Conservation (phyloP, 1,139 yeast genomes). For the Yamadazyma kanchanaburiensis region DNA sequence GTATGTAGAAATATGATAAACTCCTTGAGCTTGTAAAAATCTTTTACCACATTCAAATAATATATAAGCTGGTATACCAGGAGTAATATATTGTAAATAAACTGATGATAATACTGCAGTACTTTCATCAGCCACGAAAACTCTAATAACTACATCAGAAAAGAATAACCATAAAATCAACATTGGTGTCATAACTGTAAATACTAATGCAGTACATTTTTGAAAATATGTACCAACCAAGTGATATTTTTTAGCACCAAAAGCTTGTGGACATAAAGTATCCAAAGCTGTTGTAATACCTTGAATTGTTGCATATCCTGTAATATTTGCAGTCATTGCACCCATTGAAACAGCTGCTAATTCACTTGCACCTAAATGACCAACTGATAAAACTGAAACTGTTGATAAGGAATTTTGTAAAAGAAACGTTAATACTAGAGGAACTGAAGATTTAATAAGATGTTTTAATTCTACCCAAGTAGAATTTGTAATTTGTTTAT, state of each 20-base stretch:
- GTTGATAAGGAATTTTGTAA: slow-evolving; percentile 56
- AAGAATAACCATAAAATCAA: slow-evolving; percentile 48
- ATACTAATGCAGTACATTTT: slow-evolving; percentile 52
- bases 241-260: slow-evolving; percentile 52
- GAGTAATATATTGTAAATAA: slow-evolving; percentile 47
- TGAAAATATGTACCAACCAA: slow-evolving; percentile 54
- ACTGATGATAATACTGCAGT: slow-evolving; percentile 52
- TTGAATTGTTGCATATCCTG: slow-evolving; percentile 57
- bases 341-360: slow-evolving; percentile 62
- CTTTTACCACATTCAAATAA: slow-evolving; percentile 53
- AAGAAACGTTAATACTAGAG: slow-evolving; percentile 51
- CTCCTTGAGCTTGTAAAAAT: slow-evolving; percentile 52
- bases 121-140: slow-evolving; percentile 41
- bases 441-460: slow-evolving; percentile 43
- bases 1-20: slow-evolving; percentile 50
- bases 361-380: slow-evolving; percentile 56
- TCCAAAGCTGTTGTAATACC: slow-evolving; percentile 59
- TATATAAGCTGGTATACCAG: slow-evolving; percentile 57
- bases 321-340: slow-evolving; percentile 59
- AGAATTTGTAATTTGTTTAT: slow-evolving; percentile 23
- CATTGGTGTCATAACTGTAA: slow-evolving; percentile 47
- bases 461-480: slow-evolving; percentile 35
- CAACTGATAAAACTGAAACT: slow-evolving; percentile 56
- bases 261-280: slow-evolving; percentile 58
- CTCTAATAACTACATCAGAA: slow-evolving; percentile 35